Percentiles rank a stretch among this genome's conserved stretches.
These are phyloP conservation scores for Salix exigua DNA, from an alignment of 345 rosid genomes.

Conservation along the genomic window DNA sequence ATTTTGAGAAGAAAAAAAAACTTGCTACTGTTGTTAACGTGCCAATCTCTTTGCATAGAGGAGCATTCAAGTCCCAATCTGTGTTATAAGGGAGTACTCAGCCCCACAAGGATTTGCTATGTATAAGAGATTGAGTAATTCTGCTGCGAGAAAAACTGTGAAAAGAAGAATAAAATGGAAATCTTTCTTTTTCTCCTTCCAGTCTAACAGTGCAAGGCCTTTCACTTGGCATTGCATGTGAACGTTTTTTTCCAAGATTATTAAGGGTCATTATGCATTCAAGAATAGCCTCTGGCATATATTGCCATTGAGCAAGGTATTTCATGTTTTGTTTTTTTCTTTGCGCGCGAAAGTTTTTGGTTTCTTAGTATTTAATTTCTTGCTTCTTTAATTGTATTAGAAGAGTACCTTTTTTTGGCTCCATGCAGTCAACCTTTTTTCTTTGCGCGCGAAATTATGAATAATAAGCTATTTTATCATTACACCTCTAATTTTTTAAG, in stretches of 20 bases:
- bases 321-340: too few relatives aligned
- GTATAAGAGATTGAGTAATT: neutral
- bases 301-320: neutral
- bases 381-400: neutral
- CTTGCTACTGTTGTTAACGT: too few relatives aligned
- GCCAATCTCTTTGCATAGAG: too few relatives aligned
- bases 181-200: neutral
- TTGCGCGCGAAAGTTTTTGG: neutral
- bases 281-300: neutral
- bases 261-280: neutral
- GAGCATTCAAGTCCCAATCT: neutral
- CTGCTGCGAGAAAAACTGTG: neutral
- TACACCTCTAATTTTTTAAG: too few relatives aligned
- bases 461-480: too few relatives aligned
- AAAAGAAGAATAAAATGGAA: neutral
- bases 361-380: neutral
- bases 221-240: neutral
- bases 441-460: too few relatives aligned
- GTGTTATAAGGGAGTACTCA: neutral
- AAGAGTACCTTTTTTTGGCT: neutral
- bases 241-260: neutral
- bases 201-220: neutral
- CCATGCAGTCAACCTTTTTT: neutral
- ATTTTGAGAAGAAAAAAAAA: too few relatives aligned
- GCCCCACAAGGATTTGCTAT: neutral